Evolutionary conservation across 228 moss, liverwort and hornwort species (phyloP).

Genomic region (Sphagnum magellanicum): DNA sequence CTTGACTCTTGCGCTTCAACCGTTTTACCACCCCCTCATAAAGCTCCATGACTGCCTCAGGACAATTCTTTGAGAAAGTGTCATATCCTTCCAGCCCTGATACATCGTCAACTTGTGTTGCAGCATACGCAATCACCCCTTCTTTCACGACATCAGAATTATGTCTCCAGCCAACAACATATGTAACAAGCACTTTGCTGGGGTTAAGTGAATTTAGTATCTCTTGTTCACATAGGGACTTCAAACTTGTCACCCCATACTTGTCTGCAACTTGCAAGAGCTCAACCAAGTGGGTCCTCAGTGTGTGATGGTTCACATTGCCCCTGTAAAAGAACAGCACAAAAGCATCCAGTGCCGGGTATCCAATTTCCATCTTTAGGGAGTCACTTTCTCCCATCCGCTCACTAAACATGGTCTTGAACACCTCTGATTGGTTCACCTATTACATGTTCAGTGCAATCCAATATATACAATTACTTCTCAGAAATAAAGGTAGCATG

Average conservation of each 20-base stretch:
- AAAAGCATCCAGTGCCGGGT: conserved; percentile 48
- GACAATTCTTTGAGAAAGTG: conserved; percentile 58
- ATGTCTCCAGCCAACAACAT: conserved; percentile 67
- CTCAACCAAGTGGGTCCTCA: conserved; percentile 52
- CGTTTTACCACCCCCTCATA: conserved; percentile 67
- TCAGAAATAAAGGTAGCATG: too few species aligned
- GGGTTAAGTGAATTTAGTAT: conserved; percentile 51
- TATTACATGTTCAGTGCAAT: conserved; percentile 4
- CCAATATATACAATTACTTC: too few species aligned
- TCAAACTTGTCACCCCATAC: conserved; percentile 52
- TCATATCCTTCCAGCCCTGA: conserved; percentile 67
- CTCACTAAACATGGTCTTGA: conserved; percentile 59
- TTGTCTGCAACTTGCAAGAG: conserved; percentile 68
- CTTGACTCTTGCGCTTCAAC: conserved; percentile 51
- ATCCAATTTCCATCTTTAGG: conserved; percentile 42
- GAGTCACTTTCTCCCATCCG: conserved; percentile 38
- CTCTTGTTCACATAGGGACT: conserved; percentile 56
- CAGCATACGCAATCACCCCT: conserved; percentile 60
- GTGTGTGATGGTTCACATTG: conserved; percentile 33
- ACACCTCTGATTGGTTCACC: conserved; percentile 59
- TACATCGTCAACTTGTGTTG: conserved; percentile 57
- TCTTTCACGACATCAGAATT: conserved; percentile 61
- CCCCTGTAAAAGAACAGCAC: conserved; percentile 60
- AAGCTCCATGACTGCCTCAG: conserved; percentile 69
- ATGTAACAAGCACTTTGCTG: conserved; percentile 59